Evolutionary conservation across 257 asterid species (phyloP).

Genomic region (Mitragyna speciosa): DNA sequence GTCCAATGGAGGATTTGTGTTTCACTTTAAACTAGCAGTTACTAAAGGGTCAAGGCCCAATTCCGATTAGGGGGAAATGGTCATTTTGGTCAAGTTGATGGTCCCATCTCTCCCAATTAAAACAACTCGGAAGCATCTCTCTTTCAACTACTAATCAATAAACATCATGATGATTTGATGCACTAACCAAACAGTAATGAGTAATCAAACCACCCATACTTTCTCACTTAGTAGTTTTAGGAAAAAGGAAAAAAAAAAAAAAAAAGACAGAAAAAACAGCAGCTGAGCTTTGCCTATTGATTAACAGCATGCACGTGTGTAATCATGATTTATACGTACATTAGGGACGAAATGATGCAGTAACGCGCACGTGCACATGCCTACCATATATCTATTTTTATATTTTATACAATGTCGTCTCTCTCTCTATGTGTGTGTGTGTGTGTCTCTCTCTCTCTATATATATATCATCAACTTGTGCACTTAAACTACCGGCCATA

Average conservation of each 20-base stretch:
- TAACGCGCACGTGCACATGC: constrained; percentile 15
- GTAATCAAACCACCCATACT: not conserved
- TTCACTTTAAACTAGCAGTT: constrained; percentile 46
- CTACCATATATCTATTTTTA: not conserved
- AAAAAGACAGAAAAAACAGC: not conserved
- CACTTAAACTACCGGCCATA: too few species aligned
- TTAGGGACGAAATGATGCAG: constrained; percentile 16
- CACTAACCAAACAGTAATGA: constrained; percentile 15
- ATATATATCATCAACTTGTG: too few species aligned
- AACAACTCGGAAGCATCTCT: not conserved
- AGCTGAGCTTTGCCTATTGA: constrained; percentile 14
- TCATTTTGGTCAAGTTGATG: constrained; percentile 4
- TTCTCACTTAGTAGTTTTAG: not conserved
- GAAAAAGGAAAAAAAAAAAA: not conserved
- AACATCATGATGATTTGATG: constrained; percentile 7
- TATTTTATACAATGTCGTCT: too few species aligned
- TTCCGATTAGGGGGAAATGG: not conserved
- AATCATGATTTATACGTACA: constrained; percentile 18
- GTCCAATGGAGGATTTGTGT: constrained; percentile 22
- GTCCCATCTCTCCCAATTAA: not conserved
- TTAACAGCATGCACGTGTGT: constrained; percentile 46
- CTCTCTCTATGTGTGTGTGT: too few species aligned
- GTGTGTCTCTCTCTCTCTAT: too few species aligned
- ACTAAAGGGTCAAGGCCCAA: constrained; percentile 35
- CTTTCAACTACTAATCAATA: not conserved